phyloP scores from a whole-genome alignment of 2,329 filamentous ascomycete genomes.

The Pseudogymnoascus sp. region DNA sequence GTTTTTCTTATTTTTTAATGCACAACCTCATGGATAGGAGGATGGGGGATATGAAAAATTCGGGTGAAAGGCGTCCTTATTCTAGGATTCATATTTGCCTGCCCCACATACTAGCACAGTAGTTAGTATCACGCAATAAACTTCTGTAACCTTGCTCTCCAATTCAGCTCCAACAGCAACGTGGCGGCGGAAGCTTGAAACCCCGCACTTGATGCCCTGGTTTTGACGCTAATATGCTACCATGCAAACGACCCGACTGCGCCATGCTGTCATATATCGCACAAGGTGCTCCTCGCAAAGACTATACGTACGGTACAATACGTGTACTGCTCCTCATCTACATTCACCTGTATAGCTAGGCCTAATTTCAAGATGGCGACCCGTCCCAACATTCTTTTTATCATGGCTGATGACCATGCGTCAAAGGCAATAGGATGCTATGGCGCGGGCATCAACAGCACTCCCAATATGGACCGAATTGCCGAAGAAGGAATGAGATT shows the following conservation, averaged over 20 bases:
- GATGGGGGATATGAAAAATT: not conserved
- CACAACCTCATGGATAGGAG: not conserved
- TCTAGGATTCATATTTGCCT: not conserved
- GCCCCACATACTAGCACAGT: no score
- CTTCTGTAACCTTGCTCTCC: not conserved
- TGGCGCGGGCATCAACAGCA: constrained; percentile 43
- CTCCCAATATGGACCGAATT: constrained; percentile 43
- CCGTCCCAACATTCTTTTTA: constrained; percentile 39
- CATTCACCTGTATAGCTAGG: not conserved
- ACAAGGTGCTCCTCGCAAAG: not conserved
- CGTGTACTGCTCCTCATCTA: not conserved
- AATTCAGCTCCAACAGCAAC: not conserved
- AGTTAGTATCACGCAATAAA: not conserved
- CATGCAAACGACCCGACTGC: not conserved
- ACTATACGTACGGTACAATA: not conserved
- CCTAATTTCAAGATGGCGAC: not conserved
- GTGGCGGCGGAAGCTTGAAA: not conserved
- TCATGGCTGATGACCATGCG: constrained; percentile 49
- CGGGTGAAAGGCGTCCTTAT: not conserved
- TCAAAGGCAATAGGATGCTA: constrained; percentile 42
- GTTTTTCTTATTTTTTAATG: not conserved
- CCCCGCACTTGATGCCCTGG: not conserved
- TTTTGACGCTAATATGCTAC: constrained; percentile 1
- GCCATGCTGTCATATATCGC: constrained; percentile 3
- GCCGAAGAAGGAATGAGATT: constrained; percentile 43